These are phyloP conservation scores for Lizanozyma gosingica DNA, from an alignment of 1,139 yeast species.

Conservation along the genomic window DNA sequence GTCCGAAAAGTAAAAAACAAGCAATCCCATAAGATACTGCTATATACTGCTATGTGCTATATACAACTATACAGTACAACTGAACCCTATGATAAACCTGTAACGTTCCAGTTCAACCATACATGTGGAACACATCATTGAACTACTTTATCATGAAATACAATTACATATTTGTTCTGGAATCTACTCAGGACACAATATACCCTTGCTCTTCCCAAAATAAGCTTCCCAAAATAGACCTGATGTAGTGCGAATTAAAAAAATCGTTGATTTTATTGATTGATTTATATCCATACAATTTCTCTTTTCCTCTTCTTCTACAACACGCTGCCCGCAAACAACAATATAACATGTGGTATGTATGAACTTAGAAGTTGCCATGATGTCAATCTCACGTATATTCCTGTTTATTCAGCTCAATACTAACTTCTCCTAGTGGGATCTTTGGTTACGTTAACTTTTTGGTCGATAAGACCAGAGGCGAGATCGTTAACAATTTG, in stretches of 20 bases:
- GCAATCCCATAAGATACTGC: too few species aligned
- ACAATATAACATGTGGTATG: background rate
- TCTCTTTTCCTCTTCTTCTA: background rate
- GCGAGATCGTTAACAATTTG: constrained; percentile 82
- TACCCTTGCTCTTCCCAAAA: background rate
- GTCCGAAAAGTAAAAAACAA: too few species aligned
- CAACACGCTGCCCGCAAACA: background rate
- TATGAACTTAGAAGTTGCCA: too few species aligned
- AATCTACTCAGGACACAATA: too few species aligned
- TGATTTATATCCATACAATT: background rate
- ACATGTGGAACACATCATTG: too few species aligned
- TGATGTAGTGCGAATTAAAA: background rate
- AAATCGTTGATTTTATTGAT: background rate
- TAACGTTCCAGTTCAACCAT: too few species aligned
- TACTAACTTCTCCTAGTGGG: constrained; percentile 50
- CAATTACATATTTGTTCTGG: too few species aligned
- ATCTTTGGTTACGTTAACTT: constrained; percentile 97
- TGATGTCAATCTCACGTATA: too few species aligned
- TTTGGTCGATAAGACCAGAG: constrained; percentile 84
- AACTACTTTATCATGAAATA: too few species aligned
- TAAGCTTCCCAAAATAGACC: background rate
- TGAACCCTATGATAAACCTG: too few species aligned
- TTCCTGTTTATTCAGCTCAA: background rate
- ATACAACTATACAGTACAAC: too few species aligned
- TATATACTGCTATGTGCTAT: too few species aligned